Percentiles rank a stretch among this genome's conserved stretches.
phyloP scores from a whole-genome alignment of 2,329 filamentous ascomycete species.

The Epichloe elymi region DNA sequence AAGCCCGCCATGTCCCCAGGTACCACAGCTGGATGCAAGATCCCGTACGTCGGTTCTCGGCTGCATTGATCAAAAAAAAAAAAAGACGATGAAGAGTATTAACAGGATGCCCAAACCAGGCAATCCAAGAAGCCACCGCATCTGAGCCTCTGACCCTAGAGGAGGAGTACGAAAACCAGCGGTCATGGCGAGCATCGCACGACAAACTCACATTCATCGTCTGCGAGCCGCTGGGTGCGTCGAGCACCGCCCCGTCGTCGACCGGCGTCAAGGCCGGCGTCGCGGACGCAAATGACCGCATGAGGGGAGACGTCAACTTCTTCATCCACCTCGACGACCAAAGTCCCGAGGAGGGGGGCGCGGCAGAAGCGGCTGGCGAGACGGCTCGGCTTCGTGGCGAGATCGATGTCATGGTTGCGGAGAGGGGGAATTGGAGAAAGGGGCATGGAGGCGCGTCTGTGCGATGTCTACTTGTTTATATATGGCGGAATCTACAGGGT shows the following conservation, averaged over 20 bases:
- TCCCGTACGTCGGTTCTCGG: constrained; percentile 29
- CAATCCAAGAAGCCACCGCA: constrained; percentile 72
- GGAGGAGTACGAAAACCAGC: constrained; percentile 83
- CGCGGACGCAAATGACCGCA: constrained; percentile 40
- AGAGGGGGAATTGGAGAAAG: constrained; percentile 37
- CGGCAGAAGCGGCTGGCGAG: background rate
- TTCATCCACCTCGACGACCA: constrained; percentile 45
- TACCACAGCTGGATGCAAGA: constrained; percentile 94
- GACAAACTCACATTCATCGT: constrained; percentile 93
- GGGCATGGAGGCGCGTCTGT: constrained; percentile 57
- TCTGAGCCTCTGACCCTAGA: constrained; percentile 70
- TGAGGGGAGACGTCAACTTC: constrained; percentile 69
- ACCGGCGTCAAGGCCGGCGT: constrained; percentile 19
- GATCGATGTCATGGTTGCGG: constrained; percentile 78
- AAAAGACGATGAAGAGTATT: constrained; percentile 11
- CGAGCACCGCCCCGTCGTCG: background rate
- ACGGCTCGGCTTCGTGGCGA: constrained; percentile 48
- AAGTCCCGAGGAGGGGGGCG: background rate
- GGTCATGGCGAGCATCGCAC: constrained; percentile 64
- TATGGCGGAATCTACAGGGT: constrained; percentile 35
- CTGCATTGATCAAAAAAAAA: constrained; percentile 3
- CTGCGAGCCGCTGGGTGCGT: constrained; percentile 36
- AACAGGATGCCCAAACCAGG: constrained; percentile 25
- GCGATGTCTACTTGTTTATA: constrained; percentile 55
- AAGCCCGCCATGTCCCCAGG: constrained; percentile 61